Evolutionary conservation across 2,329 filamentous ascomycete genomes (phyloP).

Genomic region (Falciphora oryzae): DNA sequence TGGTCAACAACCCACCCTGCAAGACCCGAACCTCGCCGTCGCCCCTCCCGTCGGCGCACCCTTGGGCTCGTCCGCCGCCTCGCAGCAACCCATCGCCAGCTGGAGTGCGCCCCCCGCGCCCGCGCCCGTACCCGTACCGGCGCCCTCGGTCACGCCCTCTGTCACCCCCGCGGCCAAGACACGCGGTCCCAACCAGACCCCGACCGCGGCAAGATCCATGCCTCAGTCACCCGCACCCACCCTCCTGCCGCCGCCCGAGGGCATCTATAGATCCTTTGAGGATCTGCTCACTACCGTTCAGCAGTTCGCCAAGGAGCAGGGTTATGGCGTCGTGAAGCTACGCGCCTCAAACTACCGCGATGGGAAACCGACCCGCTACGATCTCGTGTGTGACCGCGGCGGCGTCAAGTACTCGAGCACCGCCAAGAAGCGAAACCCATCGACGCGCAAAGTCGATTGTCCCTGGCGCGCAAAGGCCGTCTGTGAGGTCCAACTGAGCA

Average conservation of each 20-base stretch:
- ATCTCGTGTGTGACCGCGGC: slow-evolving; percentile 57
- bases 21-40: slow-evolving; percentile 9
- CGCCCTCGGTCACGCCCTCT: slow-evolving; percentile 12
- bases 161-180: slow-evolving; percentile 8
- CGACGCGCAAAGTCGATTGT: slow-evolving; percentile 58
- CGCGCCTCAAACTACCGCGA: slow-evolving; percentile 59
- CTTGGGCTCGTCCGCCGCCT: slow-evolving; percentile 11
- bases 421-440: slow-evolving; percentile 58
- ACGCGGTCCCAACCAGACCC: slow-evolving; percentile 17
- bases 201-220: slow-evolving; percentile 15
- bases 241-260: slow-evolving; percentile 51
- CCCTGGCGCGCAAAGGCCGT: slow-evolving; percentile 59
- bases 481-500: slow-evolving; percentile 55
- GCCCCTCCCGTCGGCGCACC: slow-evolving; percentile 5
- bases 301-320: slow-evolving; percentile 55
- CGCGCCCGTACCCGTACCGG: slow-evolving; percentile 15
- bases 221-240: slow-evolving; percentile 37
- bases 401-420: slow-evolving; percentile 61
- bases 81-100: slow-evolving; percentile 20
- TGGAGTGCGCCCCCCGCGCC: slow-evolving; percentile 17
- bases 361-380: slow-evolving; percentile 56
- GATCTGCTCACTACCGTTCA: slow-evolving; percentile 53
- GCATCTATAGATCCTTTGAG: slow-evolving; percentile 54
- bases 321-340: slow-evolving; percentile 57
- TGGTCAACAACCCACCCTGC: slow-evolving; percentile 3